These are phyloP conservation scores for Sclerotiophoma versabilis DNA, from an alignment of 2,329 filamentous ascomycete genomes.

Conservation along the genomic window DNA sequence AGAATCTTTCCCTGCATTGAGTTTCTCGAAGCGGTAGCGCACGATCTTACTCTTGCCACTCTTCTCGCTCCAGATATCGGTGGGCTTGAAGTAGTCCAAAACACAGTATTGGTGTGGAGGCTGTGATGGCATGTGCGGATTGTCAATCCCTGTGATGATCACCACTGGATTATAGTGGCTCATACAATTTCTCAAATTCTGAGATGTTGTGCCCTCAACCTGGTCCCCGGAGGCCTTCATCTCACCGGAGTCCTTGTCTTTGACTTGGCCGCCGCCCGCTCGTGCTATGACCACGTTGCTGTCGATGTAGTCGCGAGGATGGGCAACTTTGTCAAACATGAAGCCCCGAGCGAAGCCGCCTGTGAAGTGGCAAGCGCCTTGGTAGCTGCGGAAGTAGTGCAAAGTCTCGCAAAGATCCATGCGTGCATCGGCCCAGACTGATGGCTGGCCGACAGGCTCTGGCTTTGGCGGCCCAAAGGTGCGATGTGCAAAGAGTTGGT, in stretches of 20 bases:
- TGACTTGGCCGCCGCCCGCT: slow-evolving; percentile 62
- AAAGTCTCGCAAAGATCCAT: slow-evolving; percentile 70
- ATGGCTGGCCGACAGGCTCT: slow-evolving; percentile 50
- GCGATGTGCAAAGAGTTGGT: slow-evolving; percentile 24
- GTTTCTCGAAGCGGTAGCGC: slow-evolving; percentile 71
- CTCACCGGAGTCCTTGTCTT: slow-evolving; percentile 55
- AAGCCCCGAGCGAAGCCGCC: slow-evolving; percentile 62
- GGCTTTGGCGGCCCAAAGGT: slow-evolving; percentile 40
- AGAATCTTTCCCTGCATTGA: slow-evolving; percentile 58
- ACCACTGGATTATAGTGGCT: slow-evolving; percentile 60
- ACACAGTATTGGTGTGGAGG: slow-evolving; percentile 69
- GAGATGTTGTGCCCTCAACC: slow-evolving; percentile 46
- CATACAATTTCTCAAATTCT: slow-evolving; percentile 57
- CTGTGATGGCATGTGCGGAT: slow-evolving; percentile 56
- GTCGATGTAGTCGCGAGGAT: slow-evolving; percentile 64
- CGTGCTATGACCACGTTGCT: slow-evolving; percentile 69
- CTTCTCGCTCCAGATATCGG: slow-evolving; percentile 72
- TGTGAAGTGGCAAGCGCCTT: slow-evolving; percentile 65
- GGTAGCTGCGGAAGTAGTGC: slow-evolving; percentile 67
- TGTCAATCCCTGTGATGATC: slow-evolving; percentile 59
- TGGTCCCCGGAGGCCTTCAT: slow-evolving; percentile 59
- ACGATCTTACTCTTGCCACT: slow-evolving; percentile 56
- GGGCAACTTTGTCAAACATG: slow-evolving; percentile 64
- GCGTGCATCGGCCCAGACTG: slow-evolving; percentile 65
- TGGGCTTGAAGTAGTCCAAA: slow-evolving; percentile 72